A percentile compares a stretch with the other conserved stretches of the same genome.
Evolutionary conservation across 768 basidiomycete genomes (phyloP).

Genomic region (Piloderma croceum): DNA sequence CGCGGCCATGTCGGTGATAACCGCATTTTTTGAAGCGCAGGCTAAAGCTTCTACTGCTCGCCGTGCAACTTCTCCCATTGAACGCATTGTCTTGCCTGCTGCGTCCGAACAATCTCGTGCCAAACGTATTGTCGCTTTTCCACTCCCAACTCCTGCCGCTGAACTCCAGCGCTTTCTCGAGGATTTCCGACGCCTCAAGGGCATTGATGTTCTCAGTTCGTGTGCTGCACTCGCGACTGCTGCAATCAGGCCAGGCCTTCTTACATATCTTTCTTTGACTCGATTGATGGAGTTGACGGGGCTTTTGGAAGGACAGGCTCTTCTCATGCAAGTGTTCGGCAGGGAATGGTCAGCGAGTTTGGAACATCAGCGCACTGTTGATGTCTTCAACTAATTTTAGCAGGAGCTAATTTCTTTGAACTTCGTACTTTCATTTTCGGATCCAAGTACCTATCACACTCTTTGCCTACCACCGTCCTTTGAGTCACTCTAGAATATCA

Average conservation of each 20-base stretch:
- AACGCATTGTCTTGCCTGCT: no score
- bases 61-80: no score
- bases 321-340: conserved; percentile 10
- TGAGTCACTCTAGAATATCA: background rate
- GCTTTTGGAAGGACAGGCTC: conserved; percentile 12
- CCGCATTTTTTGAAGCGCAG: no score
- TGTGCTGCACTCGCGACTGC: background rate
- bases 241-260: conserved; percentile 14
- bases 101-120: no score
- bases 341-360: conserved; percentile 10
- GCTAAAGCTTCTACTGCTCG: no score
- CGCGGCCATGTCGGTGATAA: no score
- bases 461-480: background rate
- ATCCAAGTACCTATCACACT: background rate
- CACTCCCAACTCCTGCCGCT: background rate
- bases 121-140: no score
- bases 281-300: conserved; percentile 12
- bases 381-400: background rate
- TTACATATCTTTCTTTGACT: conserved; percentile 10
- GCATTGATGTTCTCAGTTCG: background rate
- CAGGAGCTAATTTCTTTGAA: background rate
- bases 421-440: background rate
- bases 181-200: conserved; percentile 1
- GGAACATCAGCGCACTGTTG: conserved; percentile 8
- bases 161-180: conserved; percentile 1